Base-by-base conservation (phyloP, 1,139 yeast genomes). In the Suhomyces atakaporum region DNA sequence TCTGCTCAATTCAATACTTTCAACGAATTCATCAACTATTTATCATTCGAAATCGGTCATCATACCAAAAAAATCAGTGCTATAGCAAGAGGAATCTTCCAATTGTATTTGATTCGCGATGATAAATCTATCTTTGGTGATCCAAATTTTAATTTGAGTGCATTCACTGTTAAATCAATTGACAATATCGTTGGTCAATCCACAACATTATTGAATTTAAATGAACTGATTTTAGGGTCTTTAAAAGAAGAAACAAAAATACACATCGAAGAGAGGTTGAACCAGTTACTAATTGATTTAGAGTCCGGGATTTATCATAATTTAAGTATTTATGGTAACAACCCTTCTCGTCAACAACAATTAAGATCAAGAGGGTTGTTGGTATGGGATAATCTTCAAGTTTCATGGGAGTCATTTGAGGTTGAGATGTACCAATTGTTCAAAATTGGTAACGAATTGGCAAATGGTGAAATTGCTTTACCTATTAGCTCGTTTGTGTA, bases 261-360 rank as follows among this genome's bases (percentile, higher is more conserved):
- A 7, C 38, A 28, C 7, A 37, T 34, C n/a, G 25, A 32, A 18
- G 32, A 45, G 7, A 43, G 53, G 12, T 35, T 46, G 8, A 36
- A 40, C 12, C 42, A 46, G 27, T 29, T 47, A 14, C 39, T 71
- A 20, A 46, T 48, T 6, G 75, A 71, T 36, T 42, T 75, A 12
- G 79, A 75, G 40, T 56, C 68, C 3, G 75, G 74, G 0, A 58
- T 70, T 16, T 76, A 77, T 51, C 88, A 84, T 40, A 65, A 73
- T 50, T 54, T 85, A 25, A 75, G 79, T 9, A 66, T 74, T 2
- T 64, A 70, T 43, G 82, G 87, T 12, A 85, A 82, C 56, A 90
- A 90, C 53, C 79, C 87, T 16, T 80, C 95, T 36, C 74, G 96
- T 36, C 92, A 87, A 53, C 77, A 96, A 45, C 96, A 88, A 53